These are phyloP conservation scores for Hamamelis virginiana DNA, from an alignment of 164 flowering plant genomes.

Conservation along the genomic window DNA sequence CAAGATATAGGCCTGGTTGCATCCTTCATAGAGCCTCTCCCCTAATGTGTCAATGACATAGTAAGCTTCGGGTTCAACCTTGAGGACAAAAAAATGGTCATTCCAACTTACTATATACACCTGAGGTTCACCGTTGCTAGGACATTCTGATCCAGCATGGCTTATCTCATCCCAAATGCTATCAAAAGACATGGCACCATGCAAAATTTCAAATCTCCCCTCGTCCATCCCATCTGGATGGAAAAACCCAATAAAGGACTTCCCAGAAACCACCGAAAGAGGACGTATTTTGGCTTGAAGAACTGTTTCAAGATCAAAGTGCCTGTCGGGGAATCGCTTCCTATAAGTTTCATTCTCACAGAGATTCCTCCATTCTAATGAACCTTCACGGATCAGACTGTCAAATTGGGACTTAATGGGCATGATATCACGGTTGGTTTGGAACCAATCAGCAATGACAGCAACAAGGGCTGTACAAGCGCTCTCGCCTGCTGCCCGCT, in stretches of 20 bases:
- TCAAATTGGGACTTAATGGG: conserved; percentile 94
- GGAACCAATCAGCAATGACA: conserved; percentile 96
- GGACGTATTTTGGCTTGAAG: conserved; percentile 80
- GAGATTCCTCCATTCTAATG: conserved; percentile 89
- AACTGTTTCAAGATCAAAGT: conserved; percentile 95
- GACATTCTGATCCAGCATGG: conserved; percentile 27
- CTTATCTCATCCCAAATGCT: conserved; percentile 94
- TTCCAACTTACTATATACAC: conserved; percentile 93
- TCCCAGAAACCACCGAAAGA: conserved; percentile 61
- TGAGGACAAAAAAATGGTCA: conserved; percentile 92
- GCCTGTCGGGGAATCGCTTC: conserved; percentile 84
- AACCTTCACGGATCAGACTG: conserved; percentile 86
- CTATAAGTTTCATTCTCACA: conserved; percentile 75
- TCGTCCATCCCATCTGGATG: conserved; percentile 82
- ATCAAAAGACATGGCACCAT: conserved; percentile 96
- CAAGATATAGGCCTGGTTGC: conserved; percentile 85
- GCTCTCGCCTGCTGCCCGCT: conserved; percentile 95
- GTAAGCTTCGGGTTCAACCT: conserved; percentile 83
- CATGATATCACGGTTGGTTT: conserved; percentile 59
- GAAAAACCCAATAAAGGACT: conserved; percentile 91
- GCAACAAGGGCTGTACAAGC: conserved; percentile 98
- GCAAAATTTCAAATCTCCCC: conserved; percentile 75
- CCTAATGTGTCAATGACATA: conserved; percentile 94
- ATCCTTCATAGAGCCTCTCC: conserved; percentile 92
- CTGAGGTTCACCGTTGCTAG: conserved; percentile 36